A percentile compares a stretch with the other conserved stretches of the same genome.
phyloP scores from a whole-genome alignment of 768 basidiomycete species.

The Lactarius akahatsu region DNA sequence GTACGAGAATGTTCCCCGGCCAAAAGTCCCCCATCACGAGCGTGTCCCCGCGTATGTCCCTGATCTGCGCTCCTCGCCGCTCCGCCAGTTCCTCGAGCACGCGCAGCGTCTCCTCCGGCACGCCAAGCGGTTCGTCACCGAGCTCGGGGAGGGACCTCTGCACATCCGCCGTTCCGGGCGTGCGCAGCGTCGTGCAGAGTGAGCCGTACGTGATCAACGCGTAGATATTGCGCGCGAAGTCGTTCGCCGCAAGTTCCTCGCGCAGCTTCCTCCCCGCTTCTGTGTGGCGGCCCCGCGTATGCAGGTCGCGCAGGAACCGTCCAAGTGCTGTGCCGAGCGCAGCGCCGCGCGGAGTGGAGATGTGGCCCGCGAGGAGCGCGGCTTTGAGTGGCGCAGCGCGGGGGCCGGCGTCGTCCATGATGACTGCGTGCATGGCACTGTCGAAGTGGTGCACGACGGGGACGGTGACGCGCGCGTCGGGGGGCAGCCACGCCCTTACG shows the following conservation, averaged over 20 bases:
- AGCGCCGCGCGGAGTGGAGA: conserved; percentile 36
- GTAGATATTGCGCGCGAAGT: conserved; percentile 43
- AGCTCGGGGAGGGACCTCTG: conserved; percentile 30
- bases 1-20: conserved; percentile 68
- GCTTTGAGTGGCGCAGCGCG: conserved; percentile 42
- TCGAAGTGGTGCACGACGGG: conserved; percentile 55
- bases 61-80: conserved; percentile 36
- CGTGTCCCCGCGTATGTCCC: conserved; percentile 34
- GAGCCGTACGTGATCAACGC: conserved; percentile 46
- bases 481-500: conserved; percentile 41
- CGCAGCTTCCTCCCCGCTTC: conserved; percentile 18
- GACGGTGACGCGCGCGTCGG: conserved; percentile 44
- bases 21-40: conserved; percentile 69
- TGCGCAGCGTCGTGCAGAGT: conserved; percentile 36
- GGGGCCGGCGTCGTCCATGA: conserved; percentile 63
- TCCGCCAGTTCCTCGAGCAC: conserved; percentile 38
- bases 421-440: conserved; percentile 46
- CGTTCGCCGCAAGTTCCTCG: conserved; percentile 32
- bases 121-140: conserved; percentile 42
- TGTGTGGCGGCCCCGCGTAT: conserved; percentile 43
- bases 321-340: conserved; percentile 56
- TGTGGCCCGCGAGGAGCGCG: conserved; percentile 37
- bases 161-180: neutral
- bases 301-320: conserved; percentile 52
- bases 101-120: conserved; percentile 40